These are phyloP conservation scores for Puccinia novopanici DNA, from an alignment of 1,284 basidiomycete species.

Conservation along the genomic window DNA sequence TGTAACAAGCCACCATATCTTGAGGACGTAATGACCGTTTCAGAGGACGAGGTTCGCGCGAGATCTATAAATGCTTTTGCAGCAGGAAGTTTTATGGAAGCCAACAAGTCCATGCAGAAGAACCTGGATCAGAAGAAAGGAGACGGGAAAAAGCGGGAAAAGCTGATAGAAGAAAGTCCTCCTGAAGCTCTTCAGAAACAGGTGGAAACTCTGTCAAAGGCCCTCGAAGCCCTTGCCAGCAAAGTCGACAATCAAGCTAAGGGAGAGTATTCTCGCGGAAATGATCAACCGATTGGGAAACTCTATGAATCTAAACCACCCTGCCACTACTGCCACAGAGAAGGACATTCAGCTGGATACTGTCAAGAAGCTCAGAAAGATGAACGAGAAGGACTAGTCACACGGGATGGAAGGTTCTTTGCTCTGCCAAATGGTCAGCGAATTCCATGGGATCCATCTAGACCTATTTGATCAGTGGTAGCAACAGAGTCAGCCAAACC, in stretches of 20 bases:
- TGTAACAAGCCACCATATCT: neutral
- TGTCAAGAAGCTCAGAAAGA: neutral
- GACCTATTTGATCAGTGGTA: too few relatives aligned
- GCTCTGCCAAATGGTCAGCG: neutral
- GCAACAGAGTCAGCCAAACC: too few relatives aligned
- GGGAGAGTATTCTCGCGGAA: neutral
- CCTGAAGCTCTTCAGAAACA: too few relatives aligned
- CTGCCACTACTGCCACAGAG: neutral
- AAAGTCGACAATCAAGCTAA: neutral
- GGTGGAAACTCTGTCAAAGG: too few relatives aligned
- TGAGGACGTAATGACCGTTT: neutral
- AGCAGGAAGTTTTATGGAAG: neutral
- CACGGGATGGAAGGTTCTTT: neutral
- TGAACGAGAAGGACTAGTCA: neutral
- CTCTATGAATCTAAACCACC: neutral
- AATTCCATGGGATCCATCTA: too few relatives aligned
- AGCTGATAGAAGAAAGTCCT: conserved; percentile 14
- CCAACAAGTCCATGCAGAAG: neutral
- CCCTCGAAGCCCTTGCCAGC: neutral
- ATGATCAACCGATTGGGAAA: neutral
- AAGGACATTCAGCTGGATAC: neutral
- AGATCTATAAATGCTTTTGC: neutral
- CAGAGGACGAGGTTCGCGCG: neutral
- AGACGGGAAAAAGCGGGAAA: conserved; percentile 2
- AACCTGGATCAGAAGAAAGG: neutral